Evolutionary conservation across 352 stramenopile genomes (phyloP).

Genomic region (Pythium plurisporium): DNA sequence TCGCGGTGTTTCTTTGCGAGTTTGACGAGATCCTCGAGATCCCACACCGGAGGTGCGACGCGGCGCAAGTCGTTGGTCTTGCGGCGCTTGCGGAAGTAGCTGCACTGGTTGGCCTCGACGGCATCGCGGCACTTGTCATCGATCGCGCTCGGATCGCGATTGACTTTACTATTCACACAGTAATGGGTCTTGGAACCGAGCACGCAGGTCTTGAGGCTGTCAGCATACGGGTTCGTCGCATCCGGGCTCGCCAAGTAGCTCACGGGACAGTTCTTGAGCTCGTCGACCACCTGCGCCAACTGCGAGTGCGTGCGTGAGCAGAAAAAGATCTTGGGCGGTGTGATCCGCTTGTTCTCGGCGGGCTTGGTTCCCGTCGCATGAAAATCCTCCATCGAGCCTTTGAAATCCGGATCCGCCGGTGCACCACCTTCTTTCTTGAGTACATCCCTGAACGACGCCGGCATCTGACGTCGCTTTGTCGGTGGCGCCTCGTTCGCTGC

Average conservation of each 20-base stretch:
- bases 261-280: conserved; percentile 71
- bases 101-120: conserved; percentile 48
- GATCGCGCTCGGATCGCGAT: conserved; percentile 46
- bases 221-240: conserved; percentile 27
- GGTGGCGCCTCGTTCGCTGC: conserved; percentile 2
- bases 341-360: conserved; percentile 21
- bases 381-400: conserved; percentile 22
- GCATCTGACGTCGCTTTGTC: conserved; percentile 22
- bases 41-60: conserved; percentile 63
- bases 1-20: conserved; percentile 72
- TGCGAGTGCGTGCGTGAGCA: conserved; percentile 88
- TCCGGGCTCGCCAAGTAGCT: conserved; percentile 52
- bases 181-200: conserved; percentile 77
- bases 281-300: conserved; percentile 71
- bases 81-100: conserved; percentile 52
- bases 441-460: conserved; percentile 24
- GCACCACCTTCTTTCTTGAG: not conserved
- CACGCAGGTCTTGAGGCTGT: conserved; percentile 68
- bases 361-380: conserved; percentile 3
- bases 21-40: conserved; percentile 79
- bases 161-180: conserved; percentile 75
- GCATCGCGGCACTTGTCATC: conserved; percentile 74
- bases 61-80: conserved; percentile 46
- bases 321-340: conserved; percentile 76
- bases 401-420: conserved; percentile 3